Percentiles rank a stretch among this genome's conserved stretches.
phyloP scores from a whole-genome alignment of 108 stramenopile species.

The Mediolabrus comicus region DNA sequence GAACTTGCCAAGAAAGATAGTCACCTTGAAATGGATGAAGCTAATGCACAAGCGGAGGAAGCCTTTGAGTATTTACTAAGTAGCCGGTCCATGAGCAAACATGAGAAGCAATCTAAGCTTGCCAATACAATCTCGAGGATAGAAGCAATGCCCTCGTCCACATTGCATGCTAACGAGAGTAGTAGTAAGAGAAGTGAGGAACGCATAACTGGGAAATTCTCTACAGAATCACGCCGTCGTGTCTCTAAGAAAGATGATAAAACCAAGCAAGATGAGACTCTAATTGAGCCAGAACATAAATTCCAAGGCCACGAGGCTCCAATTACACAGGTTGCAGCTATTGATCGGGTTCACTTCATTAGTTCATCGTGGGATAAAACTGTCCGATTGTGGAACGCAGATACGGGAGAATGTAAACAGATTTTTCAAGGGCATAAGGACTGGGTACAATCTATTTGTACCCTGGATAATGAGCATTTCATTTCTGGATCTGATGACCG shows the following conservation, averaged over 20 bases:
- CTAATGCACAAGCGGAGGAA: constrained; percentile 23
- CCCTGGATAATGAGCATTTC: constrained; percentile 2
- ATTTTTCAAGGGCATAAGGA: constrained; percentile 31
- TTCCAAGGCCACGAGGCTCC: constrained; percentile 33
- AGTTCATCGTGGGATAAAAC: constrained; percentile 39
- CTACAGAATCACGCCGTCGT: too few relatives aligned
- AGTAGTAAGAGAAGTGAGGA: too few relatives aligned
- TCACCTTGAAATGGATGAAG: constrained; percentile 8
- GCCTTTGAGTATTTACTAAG: constrained; percentile 26
- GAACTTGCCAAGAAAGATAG: background rate
- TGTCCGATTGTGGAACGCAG: constrained; percentile 26
- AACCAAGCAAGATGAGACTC: background rate
- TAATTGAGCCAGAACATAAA: constrained; percentile 12
- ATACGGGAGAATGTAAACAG: constrained; percentile 19
- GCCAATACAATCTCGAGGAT: too few relatives aligned
- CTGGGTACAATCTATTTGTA: constrained; percentile 26
- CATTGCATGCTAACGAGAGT: too few relatives aligned
- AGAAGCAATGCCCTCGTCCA: too few relatives aligned
- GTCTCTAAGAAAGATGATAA: too few relatives aligned
- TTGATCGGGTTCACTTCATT: constrained; percentile 16
- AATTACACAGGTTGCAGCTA: constrained; percentile 23
- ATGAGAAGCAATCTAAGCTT: background rate
- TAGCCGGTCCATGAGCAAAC: too few relatives aligned
- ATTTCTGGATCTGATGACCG: constrained; percentile 30
- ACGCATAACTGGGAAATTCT: background rate